Conservation (phyloP, 768 basidiomycete genomes). For the Galerina sulciceps region DNA sequence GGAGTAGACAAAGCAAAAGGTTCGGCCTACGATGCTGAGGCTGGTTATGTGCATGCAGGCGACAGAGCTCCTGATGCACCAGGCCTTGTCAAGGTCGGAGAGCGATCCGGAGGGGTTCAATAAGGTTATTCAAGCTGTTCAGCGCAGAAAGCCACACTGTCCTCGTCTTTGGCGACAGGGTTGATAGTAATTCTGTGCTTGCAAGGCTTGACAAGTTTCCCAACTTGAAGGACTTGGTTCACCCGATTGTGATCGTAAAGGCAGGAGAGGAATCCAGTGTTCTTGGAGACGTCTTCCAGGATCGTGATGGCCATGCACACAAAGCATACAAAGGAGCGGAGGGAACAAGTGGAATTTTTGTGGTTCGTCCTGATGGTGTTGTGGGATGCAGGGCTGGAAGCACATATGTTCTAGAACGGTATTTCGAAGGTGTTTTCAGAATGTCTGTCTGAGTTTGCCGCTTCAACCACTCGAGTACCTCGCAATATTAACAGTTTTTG, state of each 20-base stretch:
- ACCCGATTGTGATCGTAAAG: constrained; percentile 28
- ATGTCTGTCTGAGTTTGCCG: too few relatives aligned
- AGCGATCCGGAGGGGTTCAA: neutral
- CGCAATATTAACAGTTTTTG: too few relatives aligned
- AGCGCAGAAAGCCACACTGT: constrained; percentile 40
- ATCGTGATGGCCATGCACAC: constrained; percentile 30
- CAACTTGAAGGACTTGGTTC: constrained; percentile 21
- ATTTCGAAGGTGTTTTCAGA: constrained; percentile 4
- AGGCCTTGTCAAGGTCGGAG: constrained; percentile 5
- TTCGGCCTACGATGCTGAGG: constrained; percentile 23
- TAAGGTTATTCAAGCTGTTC: constrained; percentile 39
- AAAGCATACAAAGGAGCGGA: constrained; percentile 42
- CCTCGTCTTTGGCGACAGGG: constrained; percentile 38
- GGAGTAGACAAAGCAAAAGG: constrained; percentile 13
- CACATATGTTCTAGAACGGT: constrained; percentile 8
- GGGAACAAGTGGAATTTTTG: constrained; percentile 50
- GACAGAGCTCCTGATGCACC: constrained; percentile 52
- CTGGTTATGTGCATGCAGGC: constrained; percentile 38
- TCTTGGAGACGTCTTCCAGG: constrained; percentile 26
- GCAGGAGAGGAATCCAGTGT: constrained; percentile 6
- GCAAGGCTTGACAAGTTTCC: constrained; percentile 18
- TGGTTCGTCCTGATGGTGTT: constrained; percentile 35
- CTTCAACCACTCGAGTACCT: too few relatives aligned
- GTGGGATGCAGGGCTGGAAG: constrained; percentile 25
- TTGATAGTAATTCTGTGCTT: constrained; percentile 19